Evolutionary conservation across 2,329 filamentous ascomycete species (phyloP).

Genomic region (Colletotrichum tamarilloi): DNA sequence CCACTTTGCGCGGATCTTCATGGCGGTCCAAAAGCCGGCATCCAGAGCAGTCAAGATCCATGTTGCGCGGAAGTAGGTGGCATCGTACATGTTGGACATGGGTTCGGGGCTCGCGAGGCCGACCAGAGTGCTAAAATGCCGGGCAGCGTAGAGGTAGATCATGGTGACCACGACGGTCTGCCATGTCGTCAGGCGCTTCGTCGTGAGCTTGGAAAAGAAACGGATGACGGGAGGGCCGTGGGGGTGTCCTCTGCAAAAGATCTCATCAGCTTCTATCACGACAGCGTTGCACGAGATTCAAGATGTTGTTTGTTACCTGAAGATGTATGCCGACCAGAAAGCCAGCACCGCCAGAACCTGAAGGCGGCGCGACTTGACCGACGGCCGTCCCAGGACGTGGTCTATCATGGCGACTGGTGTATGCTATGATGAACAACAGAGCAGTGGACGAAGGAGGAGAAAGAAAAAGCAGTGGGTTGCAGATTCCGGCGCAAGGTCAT

Average conservation of each 20-base stretch:
- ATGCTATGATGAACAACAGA: not conserved
- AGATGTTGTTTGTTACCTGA: conserved; percentile 62
- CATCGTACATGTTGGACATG: conserved; percentile 91
- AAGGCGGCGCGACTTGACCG: conserved; percentile 88
- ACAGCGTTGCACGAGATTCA: not conserved
- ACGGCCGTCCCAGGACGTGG: conserved; percentile 91
- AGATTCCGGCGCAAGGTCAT: not conserved
- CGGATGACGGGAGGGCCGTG: conserved; percentile 87
- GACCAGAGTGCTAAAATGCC: conserved; percentile 93
- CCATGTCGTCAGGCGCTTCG: conserved; percentile 83
- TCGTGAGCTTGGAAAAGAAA: conserved; percentile 76
- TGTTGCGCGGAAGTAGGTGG: conserved; percentile 93
- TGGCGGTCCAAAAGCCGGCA: conserved; percentile 98
- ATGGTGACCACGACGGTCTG: conserved; percentile 89
- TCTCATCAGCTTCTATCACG: not conserved
- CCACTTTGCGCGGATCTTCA: conserved; percentile 86
- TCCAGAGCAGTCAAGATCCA: conserved; percentile 96
- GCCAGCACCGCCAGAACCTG: conserved; percentile 92
- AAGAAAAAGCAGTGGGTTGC: not conserved
- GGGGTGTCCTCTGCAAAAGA: conserved; percentile 73
- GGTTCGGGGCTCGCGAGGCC: conserved; percentile 94
- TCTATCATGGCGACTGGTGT: conserved; percentile 68
- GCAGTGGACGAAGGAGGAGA: not conserved
- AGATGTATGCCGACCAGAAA: conserved; percentile 90
- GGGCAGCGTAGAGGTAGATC: conserved; percentile 88